Evolutionary conservation across 805 yeast genomes (phyloP).

Genomic region (Saccharomycopsis selenospora): DNA sequence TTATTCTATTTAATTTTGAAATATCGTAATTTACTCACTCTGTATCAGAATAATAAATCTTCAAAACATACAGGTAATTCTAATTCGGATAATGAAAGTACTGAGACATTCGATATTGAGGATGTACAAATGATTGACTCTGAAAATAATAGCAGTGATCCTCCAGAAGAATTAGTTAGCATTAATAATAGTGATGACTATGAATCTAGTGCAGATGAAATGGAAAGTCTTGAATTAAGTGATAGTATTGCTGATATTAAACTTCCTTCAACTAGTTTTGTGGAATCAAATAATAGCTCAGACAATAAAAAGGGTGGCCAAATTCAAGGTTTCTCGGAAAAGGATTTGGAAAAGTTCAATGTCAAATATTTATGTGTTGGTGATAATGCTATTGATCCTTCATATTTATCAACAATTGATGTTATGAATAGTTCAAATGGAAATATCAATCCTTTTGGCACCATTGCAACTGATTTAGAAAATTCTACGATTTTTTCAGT

Average conservation of each 20-base stretch:
- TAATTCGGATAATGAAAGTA: neutral
- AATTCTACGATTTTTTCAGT: no score
- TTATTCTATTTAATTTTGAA: conserved; percentile 13
- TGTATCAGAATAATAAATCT: no score
- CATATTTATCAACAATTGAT: no score
- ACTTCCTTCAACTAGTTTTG: neutral
- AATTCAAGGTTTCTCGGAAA: conserved; percentile 6
- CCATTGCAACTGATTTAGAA: no score
- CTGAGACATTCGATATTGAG: neutral
- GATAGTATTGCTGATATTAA: neutral
- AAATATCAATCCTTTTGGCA: no score
- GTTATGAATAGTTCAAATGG: no score
- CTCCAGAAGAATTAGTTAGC: no score
- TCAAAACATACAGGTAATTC: no score
- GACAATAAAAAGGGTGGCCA: neutral
- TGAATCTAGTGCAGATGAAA: conserved; percentile 11
- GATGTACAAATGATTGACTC: neutral
- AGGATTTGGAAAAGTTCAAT: conserved; percentile 8
- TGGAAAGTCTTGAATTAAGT: conserved; percentile 15
- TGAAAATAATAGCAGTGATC: neutral
- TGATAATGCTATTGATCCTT: neutral
- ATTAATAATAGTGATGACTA: conserved; percentile 6
- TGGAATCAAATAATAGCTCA: neutral
- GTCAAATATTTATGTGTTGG: conserved; percentile 10
- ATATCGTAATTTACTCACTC: conserved; percentile 3